Evolutionary conservation across 805 yeast species (phyloP).

Genomic region (Osmozyma mogii): DNA sequence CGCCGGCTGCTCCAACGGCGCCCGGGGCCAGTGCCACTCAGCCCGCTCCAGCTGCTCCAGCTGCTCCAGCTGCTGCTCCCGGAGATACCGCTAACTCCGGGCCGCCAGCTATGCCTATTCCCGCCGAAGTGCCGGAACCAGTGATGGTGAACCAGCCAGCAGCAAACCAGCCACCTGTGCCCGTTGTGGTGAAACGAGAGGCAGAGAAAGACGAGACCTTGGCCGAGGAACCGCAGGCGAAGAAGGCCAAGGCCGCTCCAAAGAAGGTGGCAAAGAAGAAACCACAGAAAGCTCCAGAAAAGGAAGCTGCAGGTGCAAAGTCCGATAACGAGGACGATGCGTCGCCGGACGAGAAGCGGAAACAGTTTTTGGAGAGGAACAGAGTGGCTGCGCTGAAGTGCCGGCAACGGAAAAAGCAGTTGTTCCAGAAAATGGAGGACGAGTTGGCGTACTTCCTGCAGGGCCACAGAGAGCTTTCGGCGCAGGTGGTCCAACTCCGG

Average conservation of each 20-base stretch:
- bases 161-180: neutral
- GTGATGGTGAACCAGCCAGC: no score
- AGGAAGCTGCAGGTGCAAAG: constrained; percentile 4
- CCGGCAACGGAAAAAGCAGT: constrained; percentile 88
- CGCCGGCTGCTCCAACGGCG: no score
- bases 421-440: constrained; percentile 72
- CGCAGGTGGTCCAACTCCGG: constrained; percentile 49
- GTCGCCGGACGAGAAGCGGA: constrained; percentile 45
- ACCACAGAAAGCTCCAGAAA: constrained; percentile 4
- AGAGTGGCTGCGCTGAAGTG: constrained; percentile 94
- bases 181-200: neutral
- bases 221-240: no score
- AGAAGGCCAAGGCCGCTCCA: constrained; percentile 5
- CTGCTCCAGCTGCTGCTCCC: no score
- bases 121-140: no score
- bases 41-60: no score
- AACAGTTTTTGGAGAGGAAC: constrained; percentile 77
- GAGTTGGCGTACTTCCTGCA: constrained; percentile 63
- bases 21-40: no score
- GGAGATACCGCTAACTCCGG: no score
- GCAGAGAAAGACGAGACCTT: no score
- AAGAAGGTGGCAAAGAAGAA: constrained; percentile 6
- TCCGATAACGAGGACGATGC: constrained; percentile 3
- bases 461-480: constrained; percentile 60
- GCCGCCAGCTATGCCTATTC: no score